Conservation (phyloP, 2,329 filamentous ascomycete genomes). For the Geosmithia flava region DNA sequence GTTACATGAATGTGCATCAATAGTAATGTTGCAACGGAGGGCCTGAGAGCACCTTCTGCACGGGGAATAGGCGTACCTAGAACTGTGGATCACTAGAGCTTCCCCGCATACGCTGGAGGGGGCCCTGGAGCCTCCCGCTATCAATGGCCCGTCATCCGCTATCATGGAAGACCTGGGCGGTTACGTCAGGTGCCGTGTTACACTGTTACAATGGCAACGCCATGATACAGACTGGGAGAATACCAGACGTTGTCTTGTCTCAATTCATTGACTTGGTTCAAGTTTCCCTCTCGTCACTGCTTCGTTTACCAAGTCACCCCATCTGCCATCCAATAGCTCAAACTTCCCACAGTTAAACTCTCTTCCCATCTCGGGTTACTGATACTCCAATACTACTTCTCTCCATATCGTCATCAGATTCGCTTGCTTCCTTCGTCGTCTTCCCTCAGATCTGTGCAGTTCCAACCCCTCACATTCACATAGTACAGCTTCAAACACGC, state of each 20-base stretch:
- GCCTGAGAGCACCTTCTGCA: background rate
- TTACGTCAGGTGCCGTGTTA: background rate
- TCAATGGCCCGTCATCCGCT: background rate
- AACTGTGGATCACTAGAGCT: background rate
- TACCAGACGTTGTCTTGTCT: background rate
- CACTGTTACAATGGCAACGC: background rate
- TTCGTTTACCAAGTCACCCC: background rate
- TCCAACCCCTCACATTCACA: background rate
- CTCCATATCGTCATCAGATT: background rate
- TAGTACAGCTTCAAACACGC: conserved; percentile 1
- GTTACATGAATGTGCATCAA: too few relatives aligned
- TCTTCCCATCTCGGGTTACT: background rate
- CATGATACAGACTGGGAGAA: background rate
- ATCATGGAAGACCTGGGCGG: background rate
- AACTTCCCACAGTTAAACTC: too few relatives aligned
- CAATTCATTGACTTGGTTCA: background rate
- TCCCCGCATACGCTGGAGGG: background rate
- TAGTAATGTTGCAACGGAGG: too few relatives aligned
- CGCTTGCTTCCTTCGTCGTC: background rate
- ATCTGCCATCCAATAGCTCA: background rate
- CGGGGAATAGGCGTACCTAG: background rate
- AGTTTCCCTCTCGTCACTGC: background rate
- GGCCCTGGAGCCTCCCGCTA: background rate
- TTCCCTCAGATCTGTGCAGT: background rate
- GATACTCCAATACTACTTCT: background rate